Evolutionary conservation across 805 yeast genomes (phyloP).

Genomic region (Starmerella floris): DNA sequence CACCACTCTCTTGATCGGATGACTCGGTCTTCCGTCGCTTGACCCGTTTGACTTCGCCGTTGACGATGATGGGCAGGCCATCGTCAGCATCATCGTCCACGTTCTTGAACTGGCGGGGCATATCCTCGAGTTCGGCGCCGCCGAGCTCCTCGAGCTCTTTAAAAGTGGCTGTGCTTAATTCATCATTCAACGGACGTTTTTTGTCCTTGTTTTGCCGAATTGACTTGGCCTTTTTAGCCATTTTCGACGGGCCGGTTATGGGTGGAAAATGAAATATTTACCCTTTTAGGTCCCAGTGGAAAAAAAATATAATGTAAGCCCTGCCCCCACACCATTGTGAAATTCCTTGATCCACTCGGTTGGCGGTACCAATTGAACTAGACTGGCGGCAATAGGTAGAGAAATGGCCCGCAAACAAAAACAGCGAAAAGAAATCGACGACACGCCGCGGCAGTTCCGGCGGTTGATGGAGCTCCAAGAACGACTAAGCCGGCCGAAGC

Average conservation of each 20-base stretch:
- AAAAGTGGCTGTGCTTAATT: background rate
- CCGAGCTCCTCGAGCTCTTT: background rate
- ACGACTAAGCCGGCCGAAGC: background rate
- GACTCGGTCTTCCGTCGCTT: conserved; percentile 21
- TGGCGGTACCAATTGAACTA: background rate
- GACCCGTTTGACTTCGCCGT: conserved; percentile 64
- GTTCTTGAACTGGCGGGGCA: conserved; percentile 43
- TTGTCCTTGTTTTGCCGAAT: conserved; percentile 4
- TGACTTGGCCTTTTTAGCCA: conserved; percentile 14
- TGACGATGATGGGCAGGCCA: conserved; percentile 62
- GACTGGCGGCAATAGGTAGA: too few species aligned
- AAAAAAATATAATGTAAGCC: too few species aligned
- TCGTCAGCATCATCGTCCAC: conserved; percentile 36
- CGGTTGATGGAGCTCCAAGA: conserved; percentile 22
- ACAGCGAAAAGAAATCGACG: conserved; percentile 21
- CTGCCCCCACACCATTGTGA: too few species aligned
- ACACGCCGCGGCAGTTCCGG: conserved; percentile 27
- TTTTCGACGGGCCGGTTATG: background rate
- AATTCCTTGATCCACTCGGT: too few species aligned
- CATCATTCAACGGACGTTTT: conserved; percentile 13
- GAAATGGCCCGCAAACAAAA: conserved; percentile 1
- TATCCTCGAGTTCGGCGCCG: conserved; percentile 34
- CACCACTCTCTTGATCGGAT: conserved; percentile 17
- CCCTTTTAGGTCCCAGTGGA: background rate
- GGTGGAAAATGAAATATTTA: too few species aligned